A percentile compares a stretch with the other conserved stretches of the same genome.
These are phyloP conservation scores for Ganoderma lucidum DNA, from an alignment of 1,284 basidiomycete species.

Conservation along the genomic window DNA sequence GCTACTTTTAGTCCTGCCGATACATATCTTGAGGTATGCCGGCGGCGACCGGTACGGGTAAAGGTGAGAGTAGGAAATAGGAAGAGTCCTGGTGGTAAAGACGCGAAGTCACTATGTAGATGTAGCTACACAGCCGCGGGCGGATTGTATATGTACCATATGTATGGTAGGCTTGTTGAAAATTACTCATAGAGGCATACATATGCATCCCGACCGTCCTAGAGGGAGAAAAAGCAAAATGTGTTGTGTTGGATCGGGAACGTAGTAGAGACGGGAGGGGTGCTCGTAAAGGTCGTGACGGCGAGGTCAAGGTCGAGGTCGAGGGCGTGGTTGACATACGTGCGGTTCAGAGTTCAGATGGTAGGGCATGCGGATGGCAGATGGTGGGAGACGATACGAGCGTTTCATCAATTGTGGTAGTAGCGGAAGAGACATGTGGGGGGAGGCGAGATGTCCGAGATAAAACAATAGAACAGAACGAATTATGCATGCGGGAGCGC, in stretches of 20 bases:
- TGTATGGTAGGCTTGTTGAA: not conserved
- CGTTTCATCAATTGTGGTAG: conserved; percentile 9
- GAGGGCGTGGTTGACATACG: not conserved
- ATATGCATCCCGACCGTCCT: conserved; percentile 2
- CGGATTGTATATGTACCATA: conserved; percentile 1
- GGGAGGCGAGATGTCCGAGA: conserved; percentile 3
- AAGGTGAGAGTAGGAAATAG: not conserved
- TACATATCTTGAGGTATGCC: not conserved
- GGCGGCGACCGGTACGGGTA: not conserved
- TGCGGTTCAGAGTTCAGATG: not conserved
- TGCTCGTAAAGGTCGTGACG: conserved; percentile 9
- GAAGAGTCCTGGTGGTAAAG: not conserved
- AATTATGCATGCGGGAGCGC: conserved; percentile 11
- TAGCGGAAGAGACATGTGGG: conserved; percentile 11
- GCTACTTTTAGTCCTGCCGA: conserved; percentile 4
- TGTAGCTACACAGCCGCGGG: not conserved
- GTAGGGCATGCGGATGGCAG: not conserved
- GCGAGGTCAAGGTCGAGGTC: not conserved
- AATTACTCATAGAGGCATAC: not conserved
- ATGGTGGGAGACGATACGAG: not conserved
- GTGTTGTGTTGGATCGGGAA: not conserved
- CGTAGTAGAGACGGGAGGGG: not conserved
- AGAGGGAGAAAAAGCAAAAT: not conserved
- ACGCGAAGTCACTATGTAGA: not conserved
- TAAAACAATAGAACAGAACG: conserved; percentile 1